Base-by-base conservation (phyloP, 148 eudicot genomes). In the Rhododendron ferrugineum region DNA sequence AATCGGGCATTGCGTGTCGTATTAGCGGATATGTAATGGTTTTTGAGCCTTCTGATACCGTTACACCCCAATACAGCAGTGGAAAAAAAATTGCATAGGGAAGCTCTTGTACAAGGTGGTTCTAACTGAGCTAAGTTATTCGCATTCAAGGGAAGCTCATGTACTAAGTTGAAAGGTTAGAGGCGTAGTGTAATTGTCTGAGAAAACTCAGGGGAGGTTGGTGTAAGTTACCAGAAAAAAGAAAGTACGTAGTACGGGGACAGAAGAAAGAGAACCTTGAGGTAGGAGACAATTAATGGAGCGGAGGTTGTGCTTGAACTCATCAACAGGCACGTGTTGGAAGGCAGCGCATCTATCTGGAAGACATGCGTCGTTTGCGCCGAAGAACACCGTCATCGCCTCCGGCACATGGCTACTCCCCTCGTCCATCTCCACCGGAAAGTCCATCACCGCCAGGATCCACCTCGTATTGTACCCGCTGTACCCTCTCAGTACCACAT, bases 391-490 rank as follows among this genome's bases (percentile, higher is more conserved):
- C 42, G 93, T 92, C 87, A 93, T 92, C 1, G 94, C 97, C 58
- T 83, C 79, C 23, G 95, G 93, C 18, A 76, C 90, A 22, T 60
- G 91, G 3, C 84, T 88, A 28, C 49, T 88, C 8, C 30, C 85
- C 78, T 30, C 84, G 56, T 68, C 80, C 74, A 40, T 34, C 82
- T 87, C 84, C 72, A 84, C 36, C 82, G 93, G 93, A 85, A 93
- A 95, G 49, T 93, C 90, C 62, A 94, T 44, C 70, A 92, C 94
- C 86, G 87, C 88, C 15, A 94, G 78, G 2, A 95, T 95, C 98
- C 98, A 96, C 66, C 97, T 88, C 5, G 99, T 93, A 82, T 93
- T 96, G 88, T 96, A 96, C 84, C 99, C 99, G 84, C 98, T 94
- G 85, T 93, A 94, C 37, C 99, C 99, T 86, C 99, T 90, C 74